phyloP scores from a whole-genome alignment of 2,329 filamentous ascomycete genomes.

The Sclerotinia sclerotiorum region DNA sequence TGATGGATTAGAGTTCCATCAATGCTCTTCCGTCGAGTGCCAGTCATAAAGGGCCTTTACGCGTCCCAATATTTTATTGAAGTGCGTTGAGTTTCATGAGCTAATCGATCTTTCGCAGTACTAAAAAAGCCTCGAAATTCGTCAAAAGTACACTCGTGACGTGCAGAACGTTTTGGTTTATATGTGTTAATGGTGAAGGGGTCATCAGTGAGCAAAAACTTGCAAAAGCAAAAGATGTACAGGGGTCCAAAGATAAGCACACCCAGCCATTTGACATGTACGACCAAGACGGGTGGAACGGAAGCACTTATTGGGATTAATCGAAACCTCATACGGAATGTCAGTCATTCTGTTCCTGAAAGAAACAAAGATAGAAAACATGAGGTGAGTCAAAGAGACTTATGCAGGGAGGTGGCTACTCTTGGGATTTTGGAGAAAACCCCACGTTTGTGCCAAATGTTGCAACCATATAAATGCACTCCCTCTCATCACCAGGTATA shows the following conservation, averaged over 20 bases:
- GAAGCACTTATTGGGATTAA: background rate
- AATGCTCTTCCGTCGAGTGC: background rate
- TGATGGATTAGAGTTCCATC: background rate
- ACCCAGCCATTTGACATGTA: slow-evolving; percentile 9
- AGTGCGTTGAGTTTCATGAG: background rate
- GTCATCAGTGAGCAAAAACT: slow-evolving; percentile 13
- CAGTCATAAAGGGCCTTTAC: background rate
- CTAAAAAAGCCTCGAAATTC: background rate
- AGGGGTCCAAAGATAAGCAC: slow-evolving; percentile 22
- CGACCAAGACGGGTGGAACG: slow-evolving; percentile 19
- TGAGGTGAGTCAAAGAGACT: background rate
- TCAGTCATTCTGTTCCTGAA: slow-evolving; percentile 2
- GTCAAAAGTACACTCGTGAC: background rate
- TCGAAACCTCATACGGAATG: slow-evolving; percentile 3
- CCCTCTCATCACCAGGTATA: background rate
- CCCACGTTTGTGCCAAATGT: slow-evolving; percentile 6
- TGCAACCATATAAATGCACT: slow-evolving; percentile 3
- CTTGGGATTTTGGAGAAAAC: slow-evolving; percentile 1
- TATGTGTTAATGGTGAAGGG: slow-evolving; percentile 2
- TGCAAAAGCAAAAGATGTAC: slow-evolving; percentile 15
- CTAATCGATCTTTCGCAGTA: background rate
- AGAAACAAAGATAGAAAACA: background rate
- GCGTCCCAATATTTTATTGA: background rate
- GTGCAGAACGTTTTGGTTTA: slow-evolving; percentile 5
- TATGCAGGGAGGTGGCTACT: slow-evolving; percentile 11